phyloP scores from a whole-genome alignment of 2,329 filamentous ascomycete genomes.

The Fusarium sambucinum region DNA sequence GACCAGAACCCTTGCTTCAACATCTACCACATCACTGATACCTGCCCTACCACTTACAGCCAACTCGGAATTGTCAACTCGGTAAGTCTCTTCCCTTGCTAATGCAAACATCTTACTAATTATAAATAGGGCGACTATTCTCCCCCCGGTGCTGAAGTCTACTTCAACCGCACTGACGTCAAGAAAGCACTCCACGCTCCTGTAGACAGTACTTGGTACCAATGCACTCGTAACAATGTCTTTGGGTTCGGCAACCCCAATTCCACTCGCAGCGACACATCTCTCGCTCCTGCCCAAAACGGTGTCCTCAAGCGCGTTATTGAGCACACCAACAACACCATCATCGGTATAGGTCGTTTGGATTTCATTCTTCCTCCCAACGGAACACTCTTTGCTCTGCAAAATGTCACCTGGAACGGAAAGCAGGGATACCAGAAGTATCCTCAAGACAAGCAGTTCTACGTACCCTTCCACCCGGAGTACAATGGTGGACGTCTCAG shows the following conservation, averaged over 20 bases:
- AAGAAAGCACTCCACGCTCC: slow-evolving; percentile 76
- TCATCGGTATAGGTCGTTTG: slow-evolving; percentile 48
- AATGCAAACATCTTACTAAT: neutral
- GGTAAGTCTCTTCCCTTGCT: neutral
- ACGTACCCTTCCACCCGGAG: slow-evolving; percentile 70
- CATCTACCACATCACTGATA: slow-evolving; percentile 78
- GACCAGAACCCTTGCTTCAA: slow-evolving; percentile 82
- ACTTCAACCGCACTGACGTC: slow-evolving; percentile 79
- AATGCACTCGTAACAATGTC: slow-evolving; percentile 46
- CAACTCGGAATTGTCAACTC: slow-evolving; percentile 76
- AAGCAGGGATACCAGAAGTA: slow-evolving; percentile 73
- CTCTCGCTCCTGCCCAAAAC: slow-evolving; percentile 35
- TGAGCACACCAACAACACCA: slow-evolving; percentile 51
- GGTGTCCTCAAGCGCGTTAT: slow-evolving; percentile 48
- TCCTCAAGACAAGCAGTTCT: slow-evolving; percentile 66
- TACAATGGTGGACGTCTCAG: slow-evolving; percentile 61
- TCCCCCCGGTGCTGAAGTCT: slow-evolving; percentile 71
- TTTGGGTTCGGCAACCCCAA: slow-evolving; percentile 44
- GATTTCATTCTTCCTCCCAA: slow-evolving; percentile 77
- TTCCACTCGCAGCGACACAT: slow-evolving; percentile 32
- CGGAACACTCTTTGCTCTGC: slow-evolving; percentile 77
- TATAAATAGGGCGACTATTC: slow-evolving; percentile 65
- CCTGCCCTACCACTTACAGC: slow-evolving; percentile 78
- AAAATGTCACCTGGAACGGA: slow-evolving; percentile 85
- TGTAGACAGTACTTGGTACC: slow-evolving; percentile 44